Base-by-base conservation (phyloP, 768 basidiomycete genomes). In the Russula sp. region DNA sequence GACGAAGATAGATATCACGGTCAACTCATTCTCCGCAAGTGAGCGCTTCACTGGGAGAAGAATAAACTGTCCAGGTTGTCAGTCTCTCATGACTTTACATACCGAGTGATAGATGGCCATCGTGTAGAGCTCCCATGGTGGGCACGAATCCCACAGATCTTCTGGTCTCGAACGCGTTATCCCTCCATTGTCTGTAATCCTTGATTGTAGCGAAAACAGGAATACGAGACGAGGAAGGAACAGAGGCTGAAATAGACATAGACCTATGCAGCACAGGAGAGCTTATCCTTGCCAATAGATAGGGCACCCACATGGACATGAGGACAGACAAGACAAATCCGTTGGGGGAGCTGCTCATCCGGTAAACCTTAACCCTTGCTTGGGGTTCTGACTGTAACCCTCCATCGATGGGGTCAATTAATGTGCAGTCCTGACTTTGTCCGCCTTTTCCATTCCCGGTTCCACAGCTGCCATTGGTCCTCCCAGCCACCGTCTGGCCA, bases 41-140 rank as follows among this genome's bases (percentile, higher is more conserved):
- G 92, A 94, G 53, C 78, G 78, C 60, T 82, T 79, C 25, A 98
- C 96, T 98, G 71, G 3, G 42, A 29, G 32, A 39, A 34, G 60
- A 50, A 46, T 38, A 49, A 11, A 3, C 29, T 4, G 34, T 36
- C 32, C 14, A 49, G 63, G 59, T 58, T 58, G 53, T 54, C 18
- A 29, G 39, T n/a, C 38, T 59, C 43, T 55, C 53, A 35, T n/a
- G 34, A 39, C 13, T 34, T 60, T 34, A 64, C 85, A 65, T 67
- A 97, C 96, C 90, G 39, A 99, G 85, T 56, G 89, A 83, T 46
- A 98, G 77, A 72, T 98, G 97, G 1, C 97, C 97, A 9, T 88
- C 85, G 71, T 99, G 97, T 46, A 99, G 75, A 2, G 96, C 96
- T 22, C 96, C 96, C 96, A 98, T 98, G 11, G 97, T 99, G 0